Evolutionary conservation across 176 grass and related monocot species (phyloP), one percentile per base, ranked within the genome.

Genomic region (Ananas comosus): DNA sequence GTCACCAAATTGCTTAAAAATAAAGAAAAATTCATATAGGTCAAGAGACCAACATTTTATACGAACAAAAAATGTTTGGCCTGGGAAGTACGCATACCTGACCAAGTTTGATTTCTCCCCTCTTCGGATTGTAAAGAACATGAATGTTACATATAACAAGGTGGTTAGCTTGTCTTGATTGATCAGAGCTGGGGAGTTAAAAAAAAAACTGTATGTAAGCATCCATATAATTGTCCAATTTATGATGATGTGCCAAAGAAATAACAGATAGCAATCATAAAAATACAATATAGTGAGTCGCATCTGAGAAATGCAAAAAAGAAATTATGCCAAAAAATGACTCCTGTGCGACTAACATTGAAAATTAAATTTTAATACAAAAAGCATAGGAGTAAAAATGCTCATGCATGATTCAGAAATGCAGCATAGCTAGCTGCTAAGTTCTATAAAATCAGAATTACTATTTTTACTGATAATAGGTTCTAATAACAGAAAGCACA

Each of bases 41-140:
- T 42, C 33, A 7, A 4, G 33, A 42, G 33, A 42, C 33, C 5
- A 42, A 42, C 33, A 42, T 42, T 42, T 42, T 42, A 6, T 42
- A 42, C 6, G 33, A 42, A 42, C 33, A 42, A 42, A 42, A 42
- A 42, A 42, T 42, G 33, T 42, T 42, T 42, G 33, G 33, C 33
- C 4, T 42, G 4, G 42, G 68, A 52, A 53, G 72, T 9, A 29
- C 65, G 71, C 22, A 73, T 85, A 92, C 89, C 86, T 97, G 93
- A 68, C 89, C 93, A 58, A 97, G 84, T 78, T 97, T 97, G 51
- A 97, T 92, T 18, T 90, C 93, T 64, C 93, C 93, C 81, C 93
- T 92, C 65, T 90, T 97, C 53, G 89, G 93, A 80, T 97, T 97
- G 78, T 87, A 97, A 73, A 97, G 89, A 80, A 92, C 82, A 76